Evolutionary conservation across 2,329 filamentous ascomycete genomes (phyloP), one percentile per base, ranked within the genome.

Genomic region (Salinomyces thailandicus): DNA sequence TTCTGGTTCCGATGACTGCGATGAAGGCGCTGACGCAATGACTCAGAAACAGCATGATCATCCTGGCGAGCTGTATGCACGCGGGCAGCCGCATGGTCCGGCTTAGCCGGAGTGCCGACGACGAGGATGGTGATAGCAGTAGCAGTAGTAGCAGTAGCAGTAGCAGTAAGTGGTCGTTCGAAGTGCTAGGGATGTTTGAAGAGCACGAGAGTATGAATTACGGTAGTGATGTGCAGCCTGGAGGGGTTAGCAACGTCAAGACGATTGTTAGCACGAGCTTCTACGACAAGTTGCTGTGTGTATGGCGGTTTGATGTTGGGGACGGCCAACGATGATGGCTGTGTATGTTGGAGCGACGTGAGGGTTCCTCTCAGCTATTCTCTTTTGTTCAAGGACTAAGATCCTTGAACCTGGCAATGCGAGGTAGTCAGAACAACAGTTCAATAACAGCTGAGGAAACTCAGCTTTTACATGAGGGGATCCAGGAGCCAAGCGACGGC

Each of bases 151-250:
- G n/a, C n/a, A n/a, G n/a, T n/a, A n/a, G n/a, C n/a, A n/a, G n/a
- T n/a, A n/a, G n/a, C n/a, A n/a, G n/a, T n/a, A n/a, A 62, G 38
- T 85, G 79, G 72, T 53, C 52, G 1, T 78, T 91, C 39, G 64
- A 71, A 29, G 67, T 89, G 1, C 47, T 87, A 31, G 78, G 72
- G 0, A 72, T 70, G 35, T 93, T 93, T 52, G 81, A 85, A 48
- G 82, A 89, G 55, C 86, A 95, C 56, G 69, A 82, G 62, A 94
- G 85, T 57, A 94, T 95, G 85, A 94, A 93, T 52, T 96, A 96
- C 57, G 87, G 81, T 5, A 84, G 81, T 49, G 86, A 87, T 59
- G 73, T 77, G 40, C 68, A 73, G 46, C 69, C 69, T 2, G 51
- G 16, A 2, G 18, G 20, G 12, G 17, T 19, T 8, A 47, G 49